Conservation (phyloP, 192 early-diverging fungal species). For the Entrophospora sp. region DNA sequence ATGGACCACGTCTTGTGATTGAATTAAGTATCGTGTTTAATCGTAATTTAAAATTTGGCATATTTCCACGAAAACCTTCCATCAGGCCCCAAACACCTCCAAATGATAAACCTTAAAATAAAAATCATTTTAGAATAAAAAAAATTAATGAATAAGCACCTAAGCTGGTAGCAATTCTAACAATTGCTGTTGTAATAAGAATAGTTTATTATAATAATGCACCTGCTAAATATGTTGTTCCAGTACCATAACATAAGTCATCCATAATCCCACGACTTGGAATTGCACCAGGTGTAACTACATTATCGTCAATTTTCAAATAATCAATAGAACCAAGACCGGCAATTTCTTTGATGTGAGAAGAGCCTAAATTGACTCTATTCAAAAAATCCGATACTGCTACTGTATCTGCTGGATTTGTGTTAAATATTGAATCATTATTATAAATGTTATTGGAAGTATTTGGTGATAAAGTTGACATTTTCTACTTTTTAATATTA, state of each 20-base stretch:
- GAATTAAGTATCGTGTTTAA: slow-evolving; percentile 75
- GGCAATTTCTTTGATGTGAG: slow-evolving; percentile 24
- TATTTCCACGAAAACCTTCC: slow-evolving; percentile 56
- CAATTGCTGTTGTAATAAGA: no score
- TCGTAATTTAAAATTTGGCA: slow-evolving; percentile 65
- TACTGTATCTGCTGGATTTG: slow-evolving; percentile 3
- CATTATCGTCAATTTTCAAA: slow-evolving; percentile 37
- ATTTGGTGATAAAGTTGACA: no score
- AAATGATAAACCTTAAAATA: slow-evolving; percentile 37
- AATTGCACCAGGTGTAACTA: slow-evolving; percentile 29
- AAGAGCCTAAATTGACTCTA: not conserved
- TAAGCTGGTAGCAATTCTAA: no score
- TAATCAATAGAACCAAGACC: slow-evolving; percentile 48
- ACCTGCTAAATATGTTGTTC: slow-evolving; percentile 67
- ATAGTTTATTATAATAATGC: not conserved
- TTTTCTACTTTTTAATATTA: no score
- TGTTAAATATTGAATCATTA: no score
- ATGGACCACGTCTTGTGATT: slow-evolving; percentile 77
- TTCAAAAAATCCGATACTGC: slow-evolving; percentile 7
- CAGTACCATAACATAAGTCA: slow-evolving; percentile 79
- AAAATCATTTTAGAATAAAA: not conserved
- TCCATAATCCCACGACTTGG: slow-evolving; percentile 72
- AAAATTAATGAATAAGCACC: not conserved
- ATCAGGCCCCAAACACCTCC: slow-evolving; percentile 70
- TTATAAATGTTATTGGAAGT: no score